Evolutionary conservation across 2,329 filamentous ascomycete genomes (phyloP).

Genomic region (Stemphylium lycopersici): DNA sequence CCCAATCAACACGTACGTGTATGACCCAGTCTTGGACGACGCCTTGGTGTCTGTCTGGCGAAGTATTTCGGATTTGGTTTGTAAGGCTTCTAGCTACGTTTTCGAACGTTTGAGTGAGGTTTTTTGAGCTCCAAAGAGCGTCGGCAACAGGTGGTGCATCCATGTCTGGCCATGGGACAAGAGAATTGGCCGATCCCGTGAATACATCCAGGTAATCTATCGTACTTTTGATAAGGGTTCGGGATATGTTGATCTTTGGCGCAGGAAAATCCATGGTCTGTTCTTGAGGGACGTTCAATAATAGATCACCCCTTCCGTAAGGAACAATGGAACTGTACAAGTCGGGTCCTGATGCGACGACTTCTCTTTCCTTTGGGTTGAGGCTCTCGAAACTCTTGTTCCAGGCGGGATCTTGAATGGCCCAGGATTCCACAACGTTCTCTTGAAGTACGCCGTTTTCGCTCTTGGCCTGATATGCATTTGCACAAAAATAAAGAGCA

Average conservation of each 20-base stretch:
- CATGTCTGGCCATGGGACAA: too few relatives aligned
- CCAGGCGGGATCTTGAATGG: slow-evolving; percentile 6
- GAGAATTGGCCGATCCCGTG: too few relatives aligned
- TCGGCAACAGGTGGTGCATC: too few relatives aligned
- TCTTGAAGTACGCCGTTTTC: background rate
- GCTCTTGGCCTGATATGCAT: slow-evolving; percentile 10
- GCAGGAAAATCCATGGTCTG: background rate
- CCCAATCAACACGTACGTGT: too few relatives aligned
- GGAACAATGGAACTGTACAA: background rate
- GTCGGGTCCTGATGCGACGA: background rate
- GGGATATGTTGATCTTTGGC: background rate
- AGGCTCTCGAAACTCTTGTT: background rate
- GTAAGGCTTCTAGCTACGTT: too few relatives aligned
- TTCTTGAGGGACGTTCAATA: background rate
- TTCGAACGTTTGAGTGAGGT: too few relatives aligned
- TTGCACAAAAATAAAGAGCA: slow-evolving; percentile 17
- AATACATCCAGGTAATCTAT: too few relatives aligned
- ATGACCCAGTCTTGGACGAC: too few relatives aligned
- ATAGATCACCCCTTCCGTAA: background rate
- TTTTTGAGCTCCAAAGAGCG: too few relatives aligned
- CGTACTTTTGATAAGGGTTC: too few relatives aligned
- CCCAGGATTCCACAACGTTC: slow-evolving; percentile 3
- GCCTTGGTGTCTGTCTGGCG: too few relatives aligned
- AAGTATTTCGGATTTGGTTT: too few relatives aligned
- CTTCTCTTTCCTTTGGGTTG: background rate